These are phyloP conservation scores for Zygosaccharomyces pseudobailii DNA, from an alignment of 1,139 yeast genomes.

Conservation along the genomic window DNA sequence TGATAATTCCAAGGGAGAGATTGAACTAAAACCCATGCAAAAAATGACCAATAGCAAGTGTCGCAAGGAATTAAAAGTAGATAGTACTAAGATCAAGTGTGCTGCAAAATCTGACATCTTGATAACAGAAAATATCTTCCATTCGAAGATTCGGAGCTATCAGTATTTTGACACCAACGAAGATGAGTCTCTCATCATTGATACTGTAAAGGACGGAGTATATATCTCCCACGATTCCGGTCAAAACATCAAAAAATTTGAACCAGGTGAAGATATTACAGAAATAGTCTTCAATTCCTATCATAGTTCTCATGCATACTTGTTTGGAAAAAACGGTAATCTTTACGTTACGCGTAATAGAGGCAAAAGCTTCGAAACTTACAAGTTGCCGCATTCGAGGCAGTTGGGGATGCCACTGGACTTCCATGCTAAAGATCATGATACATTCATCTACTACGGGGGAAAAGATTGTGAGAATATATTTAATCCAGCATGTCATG, in stretches of 20 bases:
- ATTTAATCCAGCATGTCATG: slow-evolving; percentile 45
- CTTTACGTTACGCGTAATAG: slow-evolving; percentile 64
- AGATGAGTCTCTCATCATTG: slow-evolving; percentile 71
- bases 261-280: slow-evolving; percentile 41
- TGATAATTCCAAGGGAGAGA: slow-evolving; percentile 21
- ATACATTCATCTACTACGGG: slow-evolving; percentile 69
- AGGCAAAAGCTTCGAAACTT: slow-evolving; percentile 49
- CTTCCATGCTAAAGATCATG: slow-evolving; percentile 52
- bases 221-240: slow-evolving; percentile 83
- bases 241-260: slow-evolving; percentile 46
- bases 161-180: slow-evolving; percentile 37
- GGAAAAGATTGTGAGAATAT: slow-evolving; percentile 50
- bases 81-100: slow-evolving; percentile 32
- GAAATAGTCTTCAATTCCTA: slow-evolving; percentile 57
- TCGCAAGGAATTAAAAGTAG: slow-evolving; percentile 21
- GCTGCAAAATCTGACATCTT: slow-evolving; percentile 19
- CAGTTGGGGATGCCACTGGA: slow-evolving; percentile 40
- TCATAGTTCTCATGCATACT: slow-evolving; percentile 58
- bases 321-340: slow-evolving; percentile 48
- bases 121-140: slow-evolving; percentile 32
- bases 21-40: slow-evolving; percentile 27
- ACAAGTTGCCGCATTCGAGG: slow-evolving; percentile 50
- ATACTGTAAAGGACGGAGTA: slow-evolving; percentile 48
- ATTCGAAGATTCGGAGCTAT: slow-evolving; percentile 29
- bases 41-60: slow-evolving; percentile 51